Evolutionary conservation across 129 eudicot genomes (phyloP), one percentile per base, ranked within the genome.

Genomic region (Saposhnikovia divaricata): DNA sequence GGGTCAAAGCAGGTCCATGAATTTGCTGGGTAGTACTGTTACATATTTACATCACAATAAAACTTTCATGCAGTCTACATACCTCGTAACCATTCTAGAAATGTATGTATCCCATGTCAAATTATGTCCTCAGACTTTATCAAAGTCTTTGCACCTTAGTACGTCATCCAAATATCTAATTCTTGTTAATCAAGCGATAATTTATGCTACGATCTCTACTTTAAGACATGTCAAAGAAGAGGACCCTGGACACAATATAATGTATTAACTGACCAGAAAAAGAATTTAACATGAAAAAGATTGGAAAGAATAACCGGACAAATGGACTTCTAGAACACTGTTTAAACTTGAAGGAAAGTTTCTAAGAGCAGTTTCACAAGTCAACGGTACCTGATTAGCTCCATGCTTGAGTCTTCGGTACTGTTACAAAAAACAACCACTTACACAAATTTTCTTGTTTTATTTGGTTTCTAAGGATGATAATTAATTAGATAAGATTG

Each of bases 371-470:
- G 40, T 66, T 66, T 10, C 40, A 61, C 34, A 61, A n/a, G 34
- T 25, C 66, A 73, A 61, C 14, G 31, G 47, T 90, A 96, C 99
- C 98, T 86, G 98, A 85, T 83, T 96, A 83, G 89, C 85, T 86
- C 99, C 99, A 74, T 87, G 99, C 87, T 95, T 96, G 63, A 96
- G 90, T 74, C 99, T 89, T 75, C 98, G 93, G 81, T 96, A 96
- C 99, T 96, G 95, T 84, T 74, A 80, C 72, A 76, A 63, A 82
- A 68, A 89, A 61, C 63, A 80, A 78, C 76, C 25, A 81, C 78
- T 81, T 47, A 82, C 81, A 70, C 70, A 74, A 74, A 72, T 55
- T 81, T 81, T 63, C 77, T 76, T 79, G 61, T 74, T 77, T 63
- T 11, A 69, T 25, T 69, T 80, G 72, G 74, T 77, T 70, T 51